phyloP scores from a whole-genome alignment of 2,329 filamentous ascomycete genomes.

The Aspergillus sp. region DNA sequence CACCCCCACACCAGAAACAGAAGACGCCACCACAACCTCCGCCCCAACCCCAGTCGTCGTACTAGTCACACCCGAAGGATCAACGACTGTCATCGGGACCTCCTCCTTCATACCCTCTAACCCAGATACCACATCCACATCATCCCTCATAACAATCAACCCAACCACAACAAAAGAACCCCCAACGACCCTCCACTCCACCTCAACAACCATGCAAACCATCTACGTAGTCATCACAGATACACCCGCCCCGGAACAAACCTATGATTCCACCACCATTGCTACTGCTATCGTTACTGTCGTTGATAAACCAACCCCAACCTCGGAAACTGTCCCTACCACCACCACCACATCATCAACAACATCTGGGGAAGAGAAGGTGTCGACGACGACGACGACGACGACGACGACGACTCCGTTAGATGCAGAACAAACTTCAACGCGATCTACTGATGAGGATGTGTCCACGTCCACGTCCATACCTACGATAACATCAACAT shows the following conservation, averaged over 20 bases:
- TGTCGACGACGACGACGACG: not conserved
- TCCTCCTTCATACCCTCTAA: not conserved
- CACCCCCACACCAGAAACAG: not conserved
- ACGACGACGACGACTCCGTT: not conserved
- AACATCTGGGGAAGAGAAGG: not conserved
- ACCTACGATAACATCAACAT: not conserved
- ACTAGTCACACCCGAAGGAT: conserved; percentile 5
- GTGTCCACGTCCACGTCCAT: not conserved
- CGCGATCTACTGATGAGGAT: not conserved
- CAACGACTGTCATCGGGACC: conserved; percentile 1
- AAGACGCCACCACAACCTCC: not conserved
- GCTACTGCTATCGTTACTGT: not conserved
- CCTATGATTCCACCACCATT: not conserved
- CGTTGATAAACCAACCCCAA: no score
- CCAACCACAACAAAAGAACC: not conserved
- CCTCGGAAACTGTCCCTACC: not conserved
- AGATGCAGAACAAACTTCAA: no score
- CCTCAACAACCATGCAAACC: conserved; percentile 6
- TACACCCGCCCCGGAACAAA: not conserved
- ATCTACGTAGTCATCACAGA: not conserved
- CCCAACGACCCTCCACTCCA: conserved; percentile 3
- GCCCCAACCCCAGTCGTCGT: conserved; percentile 9
- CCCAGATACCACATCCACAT: not conserved
- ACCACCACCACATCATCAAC: no score
- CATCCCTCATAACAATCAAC: not conserved